phyloP scores from a whole-genome alignment of 2,329 filamentous ascomycete genomes.

The Colletotrichum tabaci region DNA sequence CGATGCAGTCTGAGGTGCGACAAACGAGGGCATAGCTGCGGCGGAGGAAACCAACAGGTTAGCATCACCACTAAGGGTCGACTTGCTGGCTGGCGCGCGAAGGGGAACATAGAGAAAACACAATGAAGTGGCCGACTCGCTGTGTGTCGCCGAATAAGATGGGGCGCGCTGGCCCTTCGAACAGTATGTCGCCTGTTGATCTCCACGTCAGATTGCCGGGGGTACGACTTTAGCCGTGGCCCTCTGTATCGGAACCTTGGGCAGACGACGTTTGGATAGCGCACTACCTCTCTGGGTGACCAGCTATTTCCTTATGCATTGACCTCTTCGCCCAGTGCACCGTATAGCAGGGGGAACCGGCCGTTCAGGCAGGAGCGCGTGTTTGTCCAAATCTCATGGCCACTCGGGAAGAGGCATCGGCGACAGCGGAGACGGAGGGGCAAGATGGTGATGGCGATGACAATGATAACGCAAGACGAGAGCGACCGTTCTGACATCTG shows the following conservation, averaged over 20 bases:
- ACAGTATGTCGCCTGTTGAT: slow-evolving; percentile 6
- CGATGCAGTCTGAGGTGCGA: slow-evolving; percentile 19
- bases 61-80: background rate
- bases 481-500: slow-evolving; percentile 30
- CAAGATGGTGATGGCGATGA: background rate
- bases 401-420: background rate
- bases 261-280: background rate
- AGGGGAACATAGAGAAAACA: slow-evolving; percentile 22
- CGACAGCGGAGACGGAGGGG: background rate
- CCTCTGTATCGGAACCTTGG: slow-evolving; percentile 16
- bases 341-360: slow-evolving; percentile 14
- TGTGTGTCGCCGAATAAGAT: background rate
- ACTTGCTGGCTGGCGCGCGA: slow-evolving; percentile 9
- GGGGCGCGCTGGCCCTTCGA: background rate
- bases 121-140: slow-evolving; percentile 18
- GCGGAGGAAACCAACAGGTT: slow-evolving; percentile 14
- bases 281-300: background rate
- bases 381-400: background rate
- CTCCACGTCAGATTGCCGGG: slow-evolving; percentile 24
- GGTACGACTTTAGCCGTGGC: slow-evolving; percentile 17
- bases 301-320: background rate
- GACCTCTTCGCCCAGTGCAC: slow-evolving; percentile 9
- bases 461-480: background rate
- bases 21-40: slow-evolving; percentile 26
- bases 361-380: background rate